Conservation (phyloP, 140 eudicot species). For the Erigeron philadelphicus region DNA sequence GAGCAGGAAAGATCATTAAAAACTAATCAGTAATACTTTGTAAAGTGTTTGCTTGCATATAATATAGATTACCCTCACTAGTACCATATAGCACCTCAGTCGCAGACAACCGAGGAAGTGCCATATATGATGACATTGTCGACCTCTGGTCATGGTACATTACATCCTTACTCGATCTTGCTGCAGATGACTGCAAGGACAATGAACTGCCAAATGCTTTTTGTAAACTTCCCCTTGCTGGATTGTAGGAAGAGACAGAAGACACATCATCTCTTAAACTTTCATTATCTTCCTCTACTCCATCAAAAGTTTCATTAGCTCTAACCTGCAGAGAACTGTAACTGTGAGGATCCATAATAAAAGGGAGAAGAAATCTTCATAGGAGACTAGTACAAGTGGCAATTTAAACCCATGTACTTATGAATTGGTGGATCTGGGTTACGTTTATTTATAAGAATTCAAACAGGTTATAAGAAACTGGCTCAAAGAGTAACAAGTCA, state of each 20-base stretch:
- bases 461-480: not conserved
- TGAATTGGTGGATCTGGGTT: not conserved
- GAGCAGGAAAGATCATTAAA: constrained; percentile 3
- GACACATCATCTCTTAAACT: constrained; percentile 78
- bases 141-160: constrained; percentile 52
- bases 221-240: constrained; percentile 53
- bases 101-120: constrained; percentile 60
- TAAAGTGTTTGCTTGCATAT: constrained; percentile 8
- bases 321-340: constrained; percentile 49
- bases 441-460: not conserved
- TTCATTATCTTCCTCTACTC: constrained; percentile 78
- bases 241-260: constrained; percentile 87
- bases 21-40: constrained; percentile 14
- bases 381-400: not conserved
- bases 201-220: constrained; percentile 72
- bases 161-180: constrained; percentile 66
- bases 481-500: not conserved
- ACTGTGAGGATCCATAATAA: constrained; percentile 8
- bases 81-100: constrained; percentile 74
- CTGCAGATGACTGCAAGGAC: constrained; percentile 67
- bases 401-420: constrained; percentile 11
- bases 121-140: constrained; percentile 61
- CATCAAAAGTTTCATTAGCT: constrained; percentile 75
- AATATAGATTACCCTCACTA: constrained; percentile 55
- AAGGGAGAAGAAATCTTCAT: constrained; percentile 3